phyloP scores from a whole-genome alignment of 148 eudicot genomes.

The Chenopodium suecicum region DNA sequence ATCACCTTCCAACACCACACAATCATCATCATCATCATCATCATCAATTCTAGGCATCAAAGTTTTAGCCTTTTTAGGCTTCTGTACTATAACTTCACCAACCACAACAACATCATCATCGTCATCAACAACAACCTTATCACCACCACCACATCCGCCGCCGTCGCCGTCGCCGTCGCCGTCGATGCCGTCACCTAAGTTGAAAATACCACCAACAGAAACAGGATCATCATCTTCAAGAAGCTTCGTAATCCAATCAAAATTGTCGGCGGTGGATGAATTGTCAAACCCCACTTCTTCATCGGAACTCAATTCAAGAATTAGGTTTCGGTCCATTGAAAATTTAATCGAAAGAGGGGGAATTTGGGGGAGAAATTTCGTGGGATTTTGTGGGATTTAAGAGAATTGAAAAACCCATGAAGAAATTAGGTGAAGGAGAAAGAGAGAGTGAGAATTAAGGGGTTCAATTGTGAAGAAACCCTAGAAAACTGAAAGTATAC shows the following conservation, averaged over 20 bases:
- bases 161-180: not conserved
- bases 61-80: conserved; percentile 30
- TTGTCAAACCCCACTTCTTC: conserved; percentile 54
- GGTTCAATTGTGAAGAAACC: not conserved
- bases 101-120: conserved; percentile 58
- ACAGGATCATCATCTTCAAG: conserved; percentile 8
- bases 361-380: not conserved
- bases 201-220: not conserved
- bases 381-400: not conserved
- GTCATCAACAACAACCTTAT: not conserved
- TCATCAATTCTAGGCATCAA: conserved; percentile 8
- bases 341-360: not conserved
- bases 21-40: conserved; percentile 63
- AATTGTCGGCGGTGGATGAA: conserved; percentile 33
- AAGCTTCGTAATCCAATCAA: conserved; percentile 49
- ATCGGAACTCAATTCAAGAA: conserved; percentile 66
- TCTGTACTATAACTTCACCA: conserved; percentile 33
- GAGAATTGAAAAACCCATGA: conserved; percentile 2
- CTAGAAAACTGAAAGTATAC: not conserved
- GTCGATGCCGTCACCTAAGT: not conserved
- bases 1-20: conserved; percentile 61
- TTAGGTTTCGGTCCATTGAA: conserved; percentile 21
- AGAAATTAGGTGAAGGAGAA: not conserved
- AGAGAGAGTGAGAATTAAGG: conserved; percentile 12
- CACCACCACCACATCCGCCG: not conserved